Evolutionary conservation across 495 filamentous ascomycete species (phyloP).

Genomic region (Tetracladium marchalianum): DNA sequence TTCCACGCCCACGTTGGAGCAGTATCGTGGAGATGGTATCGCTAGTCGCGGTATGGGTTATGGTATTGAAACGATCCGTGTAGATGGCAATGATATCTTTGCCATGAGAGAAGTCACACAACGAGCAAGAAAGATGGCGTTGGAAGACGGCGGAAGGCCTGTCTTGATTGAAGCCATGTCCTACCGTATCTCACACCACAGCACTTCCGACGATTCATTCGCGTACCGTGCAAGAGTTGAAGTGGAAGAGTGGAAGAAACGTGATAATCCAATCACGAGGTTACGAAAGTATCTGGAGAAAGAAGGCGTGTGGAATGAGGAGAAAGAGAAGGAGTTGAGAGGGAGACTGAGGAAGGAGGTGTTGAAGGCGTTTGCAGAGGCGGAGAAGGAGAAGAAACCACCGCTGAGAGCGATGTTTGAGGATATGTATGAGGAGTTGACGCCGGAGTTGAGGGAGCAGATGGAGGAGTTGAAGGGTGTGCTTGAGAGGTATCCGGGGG

Average conservation of each 20-base stretch:
- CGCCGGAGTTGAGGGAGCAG: constrained; percentile 70
- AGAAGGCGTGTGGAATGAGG: constrained; percentile 72
- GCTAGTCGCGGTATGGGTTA: constrained; percentile 92
- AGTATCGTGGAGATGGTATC: constrained; percentile 96
- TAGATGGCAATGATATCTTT: constrained; percentile 96
- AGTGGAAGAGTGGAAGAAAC: constrained; percentile 94
- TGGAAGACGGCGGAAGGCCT: constrained; percentile 50
- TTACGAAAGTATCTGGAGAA: constrained; percentile 88
- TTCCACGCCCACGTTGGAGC: constrained; percentile 85
- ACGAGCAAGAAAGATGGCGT: constrained; percentile 55
- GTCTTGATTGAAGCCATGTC: constrained; percentile 95
- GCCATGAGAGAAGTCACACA: constrained; percentile 80
- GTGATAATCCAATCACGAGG: constrained; percentile 89
- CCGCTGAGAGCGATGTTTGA: constrained; percentile 68
- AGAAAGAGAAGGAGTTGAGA: constrained; percentile 64
- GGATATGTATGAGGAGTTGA: constrained; percentile 81
- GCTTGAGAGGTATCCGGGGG: constrained; percentile 77
- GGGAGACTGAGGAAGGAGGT: constrained; percentile 60
- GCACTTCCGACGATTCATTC: constrained; percentile 94
- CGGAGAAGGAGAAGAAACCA: constrained; percentile 85
- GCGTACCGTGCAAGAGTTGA: constrained; percentile 90
- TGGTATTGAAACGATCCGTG: constrained; percentile 91
- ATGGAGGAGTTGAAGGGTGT: constrained; percentile 67
- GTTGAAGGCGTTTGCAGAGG: constrained; percentile 73
- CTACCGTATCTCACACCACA: constrained; percentile 94